Base-by-base conservation (phyloP, 139 green algal species). In the Coelastrella sp. region DNA sequence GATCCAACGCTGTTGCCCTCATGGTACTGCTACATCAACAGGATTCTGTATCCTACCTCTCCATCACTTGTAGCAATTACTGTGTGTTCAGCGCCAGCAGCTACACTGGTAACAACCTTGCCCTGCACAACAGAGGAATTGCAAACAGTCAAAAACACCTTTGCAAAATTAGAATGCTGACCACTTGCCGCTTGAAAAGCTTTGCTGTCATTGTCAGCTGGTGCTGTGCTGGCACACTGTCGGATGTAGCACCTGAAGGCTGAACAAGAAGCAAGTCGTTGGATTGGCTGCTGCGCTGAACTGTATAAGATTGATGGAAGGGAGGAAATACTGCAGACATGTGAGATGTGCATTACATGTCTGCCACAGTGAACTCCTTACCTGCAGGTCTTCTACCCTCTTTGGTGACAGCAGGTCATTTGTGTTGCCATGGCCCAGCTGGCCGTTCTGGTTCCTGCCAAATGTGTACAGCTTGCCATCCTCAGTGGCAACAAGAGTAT, bases 21-120 rank as follows among this genome's bases (percentile, higher is more conserved):
- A 70, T 15, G 14, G 61, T 70, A 70, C 61, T 27, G 10, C 17
- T 27, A 24, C 68, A 76, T 10, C 17, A 11, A 24, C 7, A 27
- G 35, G 35, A 49, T 49, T 49, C 17, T 27, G 74, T 58, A 7
- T 20, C 74, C 56, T 79, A 94, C 93, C 92, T 94, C 24, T 19
- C 95, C 95, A 0, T 61, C 73, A 7, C 85, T 78, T 10, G 91
- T 93, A 6, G 92, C 88, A 0, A 89, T 92, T 9, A 97, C 91
- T 1, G 93, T 95, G 91, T 98, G 96, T 92, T 99, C 96, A 10
- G 96, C 94, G 10, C 97, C 97, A 73, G 92, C 97, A 4, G 95
- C 94, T 60, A 97, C 90, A 11, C 85, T 92, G 10, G 68, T 20
- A 10, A 96, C 90, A 22, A 57, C 73, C 75, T 95, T 89, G 25